These are phyloP conservation scores for Decorospora gaudefroyi DNA, from an alignment of 2,329 filamentous ascomycete species.

Conservation along the genomic window DNA sequence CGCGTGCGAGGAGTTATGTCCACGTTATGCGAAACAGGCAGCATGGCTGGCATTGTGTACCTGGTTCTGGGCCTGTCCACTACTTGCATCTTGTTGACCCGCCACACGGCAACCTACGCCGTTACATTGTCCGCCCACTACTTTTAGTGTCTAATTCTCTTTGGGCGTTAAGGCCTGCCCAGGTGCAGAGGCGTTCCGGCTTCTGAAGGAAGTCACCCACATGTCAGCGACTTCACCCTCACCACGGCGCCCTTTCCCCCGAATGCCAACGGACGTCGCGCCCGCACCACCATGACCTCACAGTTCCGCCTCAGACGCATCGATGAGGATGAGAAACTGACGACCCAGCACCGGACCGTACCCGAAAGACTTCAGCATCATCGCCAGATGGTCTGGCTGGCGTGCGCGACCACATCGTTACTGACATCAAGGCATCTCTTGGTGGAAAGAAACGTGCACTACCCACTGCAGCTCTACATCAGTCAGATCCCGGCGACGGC, in stretches of 20 bases:
- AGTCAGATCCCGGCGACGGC: conserved; percentile 19
- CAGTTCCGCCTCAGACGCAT: conserved; percentile 1
- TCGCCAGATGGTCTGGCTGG: conserved; percentile 18
- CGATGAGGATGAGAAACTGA: not conserved
- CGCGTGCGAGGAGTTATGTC: too few relatives aligned
- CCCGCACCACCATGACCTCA: conserved; percentile 6
- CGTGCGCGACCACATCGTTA: conserved; percentile 25
- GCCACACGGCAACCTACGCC: too few relatives aligned
- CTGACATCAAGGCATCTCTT: conserved; percentile 29
- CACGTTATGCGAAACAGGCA: too few relatives aligned
- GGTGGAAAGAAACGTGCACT: conserved; percentile 33
- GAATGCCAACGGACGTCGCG: not conserved
- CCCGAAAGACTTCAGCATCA: conserved; percentile 9
- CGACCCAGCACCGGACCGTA: not conserved
- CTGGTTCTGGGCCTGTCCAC: too few relatives aligned
- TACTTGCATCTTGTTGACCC: too few relatives aligned
- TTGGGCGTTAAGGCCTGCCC: too few relatives aligned
- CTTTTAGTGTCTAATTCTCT: too few relatives aligned
- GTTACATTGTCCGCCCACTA: too few relatives aligned
- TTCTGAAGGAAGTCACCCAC: not conserved
- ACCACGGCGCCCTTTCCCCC: not conserved
- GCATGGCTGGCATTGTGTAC: too few relatives aligned
- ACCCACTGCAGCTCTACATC: conserved; percentile 24
- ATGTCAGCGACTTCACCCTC: not conserved
- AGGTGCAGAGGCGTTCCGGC: too few relatives aligned